These are phyloP conservation scores for Eimeria sp. DNA, from an alignment of 169 alveolate genomes.

Conservation along the genomic window DNA sequence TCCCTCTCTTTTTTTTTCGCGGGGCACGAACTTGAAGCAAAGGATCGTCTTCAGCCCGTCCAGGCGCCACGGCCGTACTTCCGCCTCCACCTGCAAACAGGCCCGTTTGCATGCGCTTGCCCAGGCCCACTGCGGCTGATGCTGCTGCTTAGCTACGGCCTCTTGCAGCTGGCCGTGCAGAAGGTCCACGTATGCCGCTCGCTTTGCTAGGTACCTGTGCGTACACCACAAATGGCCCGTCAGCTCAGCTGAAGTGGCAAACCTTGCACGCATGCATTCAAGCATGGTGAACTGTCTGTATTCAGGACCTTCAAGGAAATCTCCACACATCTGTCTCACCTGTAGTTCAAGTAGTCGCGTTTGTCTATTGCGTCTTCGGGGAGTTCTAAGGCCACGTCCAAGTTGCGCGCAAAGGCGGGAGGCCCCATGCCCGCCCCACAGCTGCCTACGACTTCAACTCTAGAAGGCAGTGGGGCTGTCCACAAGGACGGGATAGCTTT, in stretches of 20 bases:
- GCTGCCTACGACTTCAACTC: slow-evolving; percentile 60
- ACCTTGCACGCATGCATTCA: not conserved
- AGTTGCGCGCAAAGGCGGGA: slow-evolving; percentile 28
- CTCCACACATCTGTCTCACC: not conserved
- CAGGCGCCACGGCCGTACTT: slow-evolving; percentile 67
- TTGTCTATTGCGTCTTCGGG: slow-evolving; percentile 36
- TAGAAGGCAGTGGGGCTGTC: slow-evolving; percentile 20
- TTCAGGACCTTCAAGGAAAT: not conserved
- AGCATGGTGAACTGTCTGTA: not conserved
- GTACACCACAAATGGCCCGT: not conserved
- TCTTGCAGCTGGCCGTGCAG: slow-evolving; percentile 52
- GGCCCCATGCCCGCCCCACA: slow-evolving; percentile 63
- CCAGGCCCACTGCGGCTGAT: slow-evolving; percentile 53
- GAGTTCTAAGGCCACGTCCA: slow-evolving; percentile 58
- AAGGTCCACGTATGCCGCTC: slow-evolving; percentile 63
- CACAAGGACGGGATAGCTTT: slow-evolving; percentile 7
- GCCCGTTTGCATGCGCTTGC: slow-evolving; percentile 7
- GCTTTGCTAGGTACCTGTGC: slow-evolving; percentile 67
- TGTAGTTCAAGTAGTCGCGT: slow-evolving; percentile 57
- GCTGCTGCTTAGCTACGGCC: slow-evolving; percentile 38
- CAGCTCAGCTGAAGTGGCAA: not conserved
- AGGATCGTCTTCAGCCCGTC: slow-evolving; percentile 43
- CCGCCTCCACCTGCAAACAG: slow-evolving; percentile 53
- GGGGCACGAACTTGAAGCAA: slow-evolving; percentile 41
- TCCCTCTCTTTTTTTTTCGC: not conserved